Percentiles rank a stretch among this genome's conserved stretches.
Evolutionary conservation across 2,329 filamentous ascomycete genomes (phyloP).

Genomic region (Penicillium sp.): DNA sequence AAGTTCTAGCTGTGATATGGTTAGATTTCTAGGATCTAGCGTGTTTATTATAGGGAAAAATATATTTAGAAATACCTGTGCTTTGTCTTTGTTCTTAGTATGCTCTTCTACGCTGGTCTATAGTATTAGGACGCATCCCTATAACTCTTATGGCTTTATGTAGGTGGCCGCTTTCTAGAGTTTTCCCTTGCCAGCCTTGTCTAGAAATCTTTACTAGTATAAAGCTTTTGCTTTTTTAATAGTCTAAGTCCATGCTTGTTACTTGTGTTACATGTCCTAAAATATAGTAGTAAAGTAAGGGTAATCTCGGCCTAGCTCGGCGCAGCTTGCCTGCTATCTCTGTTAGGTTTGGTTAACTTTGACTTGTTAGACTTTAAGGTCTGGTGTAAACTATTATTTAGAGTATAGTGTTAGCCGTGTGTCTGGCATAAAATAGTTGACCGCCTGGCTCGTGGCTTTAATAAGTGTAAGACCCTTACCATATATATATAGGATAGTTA

Average conservation of each 20-base stretch:
- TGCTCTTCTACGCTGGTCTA: slow-evolving; percentile 17
- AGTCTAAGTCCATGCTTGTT: slow-evolving; percentile 26
- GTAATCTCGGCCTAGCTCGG: slow-evolving; percentile 4
- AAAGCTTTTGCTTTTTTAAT: slow-evolving; percentile 27
- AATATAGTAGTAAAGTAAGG: not conserved
- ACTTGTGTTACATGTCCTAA: slow-evolving; percentile 18
- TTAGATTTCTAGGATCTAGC: too few relatives aligned
- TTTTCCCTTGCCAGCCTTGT: slow-evolving; percentile 23
- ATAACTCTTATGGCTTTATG: slow-evolving; percentile 19
- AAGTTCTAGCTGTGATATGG: slow-evolving; percentile 11
- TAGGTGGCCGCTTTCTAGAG: slow-evolving; percentile 28
- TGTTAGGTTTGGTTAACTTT: slow-evolving; percentile 26
- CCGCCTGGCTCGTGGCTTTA: not conserved
- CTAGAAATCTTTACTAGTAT: slow-evolving; percentile 31
- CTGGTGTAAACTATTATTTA: slow-evolving; percentile 32
- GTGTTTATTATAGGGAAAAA: slow-evolving; percentile 25
- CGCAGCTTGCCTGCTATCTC: slow-evolving; percentile 25
- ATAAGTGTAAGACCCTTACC: too few relatives aligned
- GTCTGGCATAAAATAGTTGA: slow-evolving; percentile 21
- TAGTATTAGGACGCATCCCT: slow-evolving; percentile 23
- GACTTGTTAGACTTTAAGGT: slow-evolving; percentile 29
- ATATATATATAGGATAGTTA: too few relatives aligned
- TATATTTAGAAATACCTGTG: slow-evolving; percentile 20
- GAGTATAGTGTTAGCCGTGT: slow-evolving; percentile 24
- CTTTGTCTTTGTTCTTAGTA: slow-evolving; percentile 27